Percentiles rank a stretch among this genome's conserved stretches.
These are phyloP conservation scores for Acanthamoeba sp. DNA, from an alignment of 208 protist genomes.

Conservation along the genomic window DNA sequence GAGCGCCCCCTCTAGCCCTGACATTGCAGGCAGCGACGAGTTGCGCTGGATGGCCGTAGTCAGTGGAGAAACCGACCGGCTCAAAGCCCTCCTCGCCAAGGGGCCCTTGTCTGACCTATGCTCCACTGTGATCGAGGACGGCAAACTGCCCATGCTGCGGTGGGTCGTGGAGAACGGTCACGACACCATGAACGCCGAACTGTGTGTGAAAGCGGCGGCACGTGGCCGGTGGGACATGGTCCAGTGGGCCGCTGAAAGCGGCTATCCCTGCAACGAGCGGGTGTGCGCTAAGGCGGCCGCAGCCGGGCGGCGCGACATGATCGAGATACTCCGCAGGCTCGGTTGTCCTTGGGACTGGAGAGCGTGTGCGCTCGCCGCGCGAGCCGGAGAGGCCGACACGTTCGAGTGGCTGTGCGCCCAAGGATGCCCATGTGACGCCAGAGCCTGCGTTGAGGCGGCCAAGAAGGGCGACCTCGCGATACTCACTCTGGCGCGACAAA, in stretches of 20 bases:
- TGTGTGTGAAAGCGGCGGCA: background rate
- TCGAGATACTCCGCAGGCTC: background rate
- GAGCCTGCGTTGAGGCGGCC: background rate
- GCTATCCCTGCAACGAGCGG: background rate
- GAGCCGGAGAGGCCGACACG: background rate
- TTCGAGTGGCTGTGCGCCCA: background rate
- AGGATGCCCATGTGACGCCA: background rate
- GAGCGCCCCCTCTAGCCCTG: too few species aligned
- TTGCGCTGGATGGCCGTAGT: too few species aligned
- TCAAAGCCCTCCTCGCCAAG: too few species aligned
- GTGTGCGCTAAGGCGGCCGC: slow-evolving; percentile 1
- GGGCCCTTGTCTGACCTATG: too few species aligned
- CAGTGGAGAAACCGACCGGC: too few species aligned
- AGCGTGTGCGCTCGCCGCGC: background rate
- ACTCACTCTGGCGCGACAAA: too few species aligned
- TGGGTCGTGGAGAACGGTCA: slow-evolving; percentile 22
- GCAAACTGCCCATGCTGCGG: too few species aligned
- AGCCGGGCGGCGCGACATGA: background rate
- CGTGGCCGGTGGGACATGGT: background rate
- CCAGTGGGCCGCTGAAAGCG: background rate
- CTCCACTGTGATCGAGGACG: too few species aligned
- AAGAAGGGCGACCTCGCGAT: slow-evolving; percentile 1
- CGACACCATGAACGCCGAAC: background rate
- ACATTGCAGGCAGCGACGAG: too few species aligned
- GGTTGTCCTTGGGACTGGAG: slow-evolving; percentile 12